Conservation (phyloP, 2,329 filamentous ascomycete species). For the Claviceps quebecensis region DNA sequence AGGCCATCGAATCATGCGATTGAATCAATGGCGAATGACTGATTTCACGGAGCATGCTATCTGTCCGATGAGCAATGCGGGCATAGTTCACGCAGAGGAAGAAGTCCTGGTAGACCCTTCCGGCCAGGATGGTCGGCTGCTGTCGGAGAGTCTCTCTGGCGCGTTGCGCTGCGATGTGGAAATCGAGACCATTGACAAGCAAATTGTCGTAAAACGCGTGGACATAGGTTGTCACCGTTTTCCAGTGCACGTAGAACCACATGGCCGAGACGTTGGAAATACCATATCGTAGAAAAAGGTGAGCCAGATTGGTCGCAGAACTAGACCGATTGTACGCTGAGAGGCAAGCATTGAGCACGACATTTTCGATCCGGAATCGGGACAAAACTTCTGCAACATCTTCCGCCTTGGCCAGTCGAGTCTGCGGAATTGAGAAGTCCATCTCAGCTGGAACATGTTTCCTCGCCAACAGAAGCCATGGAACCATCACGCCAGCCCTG, state of each 20-base stretch:
- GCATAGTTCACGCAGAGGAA: constrained; percentile 19
- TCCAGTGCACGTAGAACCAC: constrained; percentile 18
- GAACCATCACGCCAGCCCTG: constrained; percentile 11
- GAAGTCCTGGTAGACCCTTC: constrained; percentile 13
- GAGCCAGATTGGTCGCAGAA: constrained; percentile 13
- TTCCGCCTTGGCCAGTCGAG: constrained; percentile 11
- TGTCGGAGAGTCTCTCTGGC: constrained; percentile 14
- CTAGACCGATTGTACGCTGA: constrained; percentile 15
- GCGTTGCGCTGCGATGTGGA: constrained; percentile 16
- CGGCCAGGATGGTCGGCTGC: constrained; percentile 11
- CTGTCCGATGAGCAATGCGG: constrained; percentile 8
- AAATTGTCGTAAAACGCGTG: constrained; percentile 14
- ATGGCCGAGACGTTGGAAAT: constrained; percentile 16
- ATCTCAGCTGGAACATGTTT: constrained; percentile 7
- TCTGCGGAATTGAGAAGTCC: constrained; percentile 11
- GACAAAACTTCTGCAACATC: constrained; percentile 13
- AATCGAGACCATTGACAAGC: constrained; percentile 13
- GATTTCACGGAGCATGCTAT: constrained; percentile 8
- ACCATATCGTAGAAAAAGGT: constrained; percentile 15
- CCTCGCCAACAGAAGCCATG: constrained; percentile 15
- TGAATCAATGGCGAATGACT: constrained; percentile 11
- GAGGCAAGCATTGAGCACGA: constrained; percentile 16
- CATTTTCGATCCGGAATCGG: constrained; percentile 13
- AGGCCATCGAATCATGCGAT: constrained; percentile 12
- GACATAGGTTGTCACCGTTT: constrained; percentile 15